Base-by-base conservation (phyloP, 139 green algal genomes). In the Chlamydomonas applanata region DNA sequence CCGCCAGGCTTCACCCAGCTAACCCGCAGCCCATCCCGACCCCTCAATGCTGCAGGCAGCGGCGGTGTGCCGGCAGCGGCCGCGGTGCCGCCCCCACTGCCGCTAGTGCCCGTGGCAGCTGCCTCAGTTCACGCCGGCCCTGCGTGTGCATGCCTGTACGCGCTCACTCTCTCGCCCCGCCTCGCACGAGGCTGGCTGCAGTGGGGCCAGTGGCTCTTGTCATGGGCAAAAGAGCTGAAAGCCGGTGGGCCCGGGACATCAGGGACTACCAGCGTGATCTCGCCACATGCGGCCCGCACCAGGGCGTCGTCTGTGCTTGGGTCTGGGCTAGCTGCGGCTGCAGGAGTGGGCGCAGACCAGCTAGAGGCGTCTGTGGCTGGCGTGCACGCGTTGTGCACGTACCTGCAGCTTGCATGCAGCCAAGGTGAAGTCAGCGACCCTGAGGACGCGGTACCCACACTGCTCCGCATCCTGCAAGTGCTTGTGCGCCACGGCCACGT, bases 381-480 rank as follows among this genome's bases (percentile, higher is more conserved):
- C 0, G 78, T 61, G 22, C 70, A 79, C 22, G 80, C 80, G 30
- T 77, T 84, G 75, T 81, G 84, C 60, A 35, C 52, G 4, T 82
- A 83, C 77, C 78, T 89, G 14, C n/a, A 45, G 0, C 30, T 79
- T 17, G 68, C 76, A 33, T 68, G 71, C 22, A 45, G 36, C 19
- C 60, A 65, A 19, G 44, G 44, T 36, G 68, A 29, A 29, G 36
- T 67, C 29, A 20, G 34, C 2, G 24, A 65, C 0, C 69, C 77
- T 1, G 82, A 90, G 49, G 75, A 84, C 1, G 46, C 59, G 0
- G 44, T 88, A 32, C 73, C 71, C 1, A 63, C 80, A 30, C 74
- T 91, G 68, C 73, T 91, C 59, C 66, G 80, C 30, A 45, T 91
- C 33, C 69, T 91, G 30, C 57, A 77, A 29, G 71, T 84, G 4